phyloP scores from a whole-genome alignment of 441 rosid species.

The Euphorbia schlechtendalii region DNA sequence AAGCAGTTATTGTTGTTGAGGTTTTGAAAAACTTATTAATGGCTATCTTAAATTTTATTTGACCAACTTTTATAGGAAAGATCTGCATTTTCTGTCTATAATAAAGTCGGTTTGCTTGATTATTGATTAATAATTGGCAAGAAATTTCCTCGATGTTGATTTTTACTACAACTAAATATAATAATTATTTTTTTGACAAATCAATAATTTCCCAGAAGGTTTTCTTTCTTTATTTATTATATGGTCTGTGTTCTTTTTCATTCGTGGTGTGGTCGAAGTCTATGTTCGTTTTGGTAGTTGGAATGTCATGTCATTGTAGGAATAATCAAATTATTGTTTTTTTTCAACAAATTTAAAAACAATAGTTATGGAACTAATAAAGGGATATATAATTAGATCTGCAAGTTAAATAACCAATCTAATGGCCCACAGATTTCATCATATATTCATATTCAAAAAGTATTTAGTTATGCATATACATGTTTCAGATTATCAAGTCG shows the following conservation, averaged over 20 bases:
- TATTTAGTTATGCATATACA: too few species aligned
- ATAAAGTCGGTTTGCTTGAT: neutral
- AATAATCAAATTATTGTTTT: constrained; percentile 9
- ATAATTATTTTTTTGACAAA: neutral
- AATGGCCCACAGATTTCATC: constrained; percentile 5
- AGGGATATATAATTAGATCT: constrained; percentile 24
- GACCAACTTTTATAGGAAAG: constrained; percentile 3
- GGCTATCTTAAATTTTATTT: constrained; percentile 22
- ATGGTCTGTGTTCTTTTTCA: constrained; percentile 11
- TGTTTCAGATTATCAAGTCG: too few species aligned
- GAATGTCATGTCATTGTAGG: constrained; percentile 29
- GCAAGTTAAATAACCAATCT: constrained; percentile 15
- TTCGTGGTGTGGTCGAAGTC: constrained; percentile 5
- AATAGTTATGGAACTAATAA: constrained; percentile 11
- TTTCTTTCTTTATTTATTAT: neutral
- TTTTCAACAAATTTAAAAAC: neutral
- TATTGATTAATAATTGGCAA: neutral
- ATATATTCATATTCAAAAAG: neutral
- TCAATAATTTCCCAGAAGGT: neutral
- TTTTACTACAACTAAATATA: neutral
- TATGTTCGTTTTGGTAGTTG: constrained; percentile 40
- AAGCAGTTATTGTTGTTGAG: constrained; percentile 20
- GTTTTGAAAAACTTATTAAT: constrained; percentile 24
- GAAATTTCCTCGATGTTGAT: constrained; percentile 7
- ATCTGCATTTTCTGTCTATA: neutral